Base-by-base conservation (phyloP, 2,329 filamentous ascomycete species). In the Hyphodiscus sp. region DNA sequence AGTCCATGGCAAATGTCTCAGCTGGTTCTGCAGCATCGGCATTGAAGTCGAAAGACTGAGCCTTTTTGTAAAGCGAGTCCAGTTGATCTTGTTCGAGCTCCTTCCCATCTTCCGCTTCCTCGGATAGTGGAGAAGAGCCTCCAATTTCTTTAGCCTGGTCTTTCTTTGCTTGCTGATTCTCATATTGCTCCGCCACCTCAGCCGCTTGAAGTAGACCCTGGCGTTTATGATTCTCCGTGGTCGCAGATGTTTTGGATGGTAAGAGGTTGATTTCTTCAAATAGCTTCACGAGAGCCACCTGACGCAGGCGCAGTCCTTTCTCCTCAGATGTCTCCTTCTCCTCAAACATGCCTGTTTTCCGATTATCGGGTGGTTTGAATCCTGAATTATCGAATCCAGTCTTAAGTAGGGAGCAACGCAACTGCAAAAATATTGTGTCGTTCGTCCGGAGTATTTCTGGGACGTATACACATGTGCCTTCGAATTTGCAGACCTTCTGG, bases 81-180 rank as follows among this genome's bases (percentile, higher is more conserved):
- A 99, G 84, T 67, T 99, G 94, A 63, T 95, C 91, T 69, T 97
- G 90, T 66, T 97, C 91, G 0, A 99, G 78, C 70, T 97, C 91
- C 63, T 91, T 81, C 2, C 91, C 91, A 38, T 96, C 91, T 61
- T 96, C 91, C 0, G 76, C 76, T 46, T 83, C 74, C 5, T 81
- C 79, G 0, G 76, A 74, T 1, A 72, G 70, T 0, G 85, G 73
- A 1, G 84, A 83, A 19, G 59, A 64, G 20, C 56, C 50, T 20
- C 50, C 56, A 47, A 54, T 59, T 18, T 56, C 61, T n/a, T 45
- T 15, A 41, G 51, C 41, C 30, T 58, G 55, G 18, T 50, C 52
- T 26, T 59, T 65, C 48, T 75, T 77, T 18, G 72, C 66, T 4
- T 66, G 69, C 48, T 81, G 79, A 57, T 78, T 83, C 51, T 81